Evolutionary conservation across 768 basidiomycete species (phyloP).

Genomic region (Coprinopsis strossmayeri): DNA sequence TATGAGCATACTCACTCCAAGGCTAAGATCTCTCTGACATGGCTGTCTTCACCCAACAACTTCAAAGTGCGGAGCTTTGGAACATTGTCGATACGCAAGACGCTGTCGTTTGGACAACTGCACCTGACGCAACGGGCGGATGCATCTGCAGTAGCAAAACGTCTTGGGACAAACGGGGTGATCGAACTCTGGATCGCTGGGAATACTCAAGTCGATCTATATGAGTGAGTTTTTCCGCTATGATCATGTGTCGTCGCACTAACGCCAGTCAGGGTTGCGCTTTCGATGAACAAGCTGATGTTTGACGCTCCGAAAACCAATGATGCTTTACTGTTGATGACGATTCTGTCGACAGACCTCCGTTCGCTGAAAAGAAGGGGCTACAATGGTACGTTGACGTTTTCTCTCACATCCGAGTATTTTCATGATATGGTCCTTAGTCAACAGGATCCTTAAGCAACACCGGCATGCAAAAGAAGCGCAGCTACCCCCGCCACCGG

Average conservation of each 20-base stretch:
- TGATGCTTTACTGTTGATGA: slow-evolving; percentile 87
- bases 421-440: too few species aligned
- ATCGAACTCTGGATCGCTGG: slow-evolving; percentile 74
- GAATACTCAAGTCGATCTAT: slow-evolving; percentile 80
- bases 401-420: too few species aligned
- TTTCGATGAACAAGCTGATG: slow-evolving; percentile 71
- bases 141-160: slow-evolving; percentile 66
- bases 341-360: slow-evolving; percentile 88
- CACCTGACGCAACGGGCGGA: slow-evolving; percentile 52
- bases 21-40: slow-evolving; percentile 53
- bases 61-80: slow-evolving; percentile 67
- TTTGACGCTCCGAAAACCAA: slow-evolving; percentile 77
- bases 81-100: slow-evolving; percentile 57
- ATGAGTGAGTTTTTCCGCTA: slow-evolving; percentile 60
- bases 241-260: background rate
- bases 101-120: slow-evolving; percentile 45
- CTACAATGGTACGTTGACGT: slow-evolving; percentile 65
- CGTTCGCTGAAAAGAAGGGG: slow-evolving; percentile 75
- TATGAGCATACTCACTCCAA: slow-evolving; percentile 77
- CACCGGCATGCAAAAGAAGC: slow-evolving; percentile 43
- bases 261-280: slow-evolving; percentile 57
- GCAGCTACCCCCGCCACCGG: slow-evolving; percentile 4
- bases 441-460: slow-evolving; percentile 85
- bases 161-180: slow-evolving; percentile 38
- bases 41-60: slow-evolving; percentile 58